phyloP scores from a whole-genome alignment of 768 basidiomycete species.

The Mycena leptocephala region DNA sequence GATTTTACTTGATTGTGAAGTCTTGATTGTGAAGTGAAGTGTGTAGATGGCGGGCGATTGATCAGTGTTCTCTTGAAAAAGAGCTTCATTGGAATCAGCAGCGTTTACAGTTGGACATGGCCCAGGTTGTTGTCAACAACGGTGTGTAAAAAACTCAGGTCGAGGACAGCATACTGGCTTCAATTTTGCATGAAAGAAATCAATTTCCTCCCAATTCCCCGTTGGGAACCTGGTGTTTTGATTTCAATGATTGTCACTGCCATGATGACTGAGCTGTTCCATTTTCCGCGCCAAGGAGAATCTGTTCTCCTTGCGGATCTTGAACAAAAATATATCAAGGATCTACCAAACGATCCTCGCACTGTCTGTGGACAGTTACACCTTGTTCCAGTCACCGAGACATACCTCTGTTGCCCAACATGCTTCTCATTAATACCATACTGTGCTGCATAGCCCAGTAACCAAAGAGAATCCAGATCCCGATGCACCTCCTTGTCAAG shows the following conservation, averaged over 20 bases:
- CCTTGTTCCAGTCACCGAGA: slow-evolving; percentile 41
- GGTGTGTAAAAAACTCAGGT: background rate
- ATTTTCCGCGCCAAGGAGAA: slow-evolving; percentile 38
- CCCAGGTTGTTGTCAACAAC: slow-evolving; percentile 4
- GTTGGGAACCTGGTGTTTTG: slow-evolving; percentile 14
- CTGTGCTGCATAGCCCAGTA: too few relatives aligned
- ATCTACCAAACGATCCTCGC: slow-evolving; percentile 40
- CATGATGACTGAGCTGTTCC: slow-evolving; percentile 40
- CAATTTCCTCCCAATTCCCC: background rate
- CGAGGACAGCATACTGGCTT: background rate
- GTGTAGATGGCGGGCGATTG: background rate
- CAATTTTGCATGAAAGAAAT: slow-evolving; percentile 14
- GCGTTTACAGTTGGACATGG: background rate
- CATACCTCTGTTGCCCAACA: slow-evolving; percentile 41
- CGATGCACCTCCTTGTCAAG: slow-evolving; percentile 15
- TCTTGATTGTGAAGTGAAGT: too few relatives aligned
- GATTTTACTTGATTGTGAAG: too few relatives aligned
- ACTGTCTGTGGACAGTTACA: slow-evolving; percentile 23
- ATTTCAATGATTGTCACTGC: slow-evolving; percentile 30
- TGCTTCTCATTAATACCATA: slow-evolving; percentile 42
- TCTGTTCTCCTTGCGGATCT: slow-evolving; percentile 41
- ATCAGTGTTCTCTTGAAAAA: slow-evolving; percentile 3
- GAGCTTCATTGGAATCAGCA: slow-evolving; percentile 24
- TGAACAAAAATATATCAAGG: background rate
- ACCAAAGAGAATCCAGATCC: too few relatives aligned